Percentiles rank a stretch among this genome's conserved stretches.
Evolutionary conservation across 768 basidiomycete genomes (phyloP).

Genomic region (Leccinum fibrillosum): DNA sequence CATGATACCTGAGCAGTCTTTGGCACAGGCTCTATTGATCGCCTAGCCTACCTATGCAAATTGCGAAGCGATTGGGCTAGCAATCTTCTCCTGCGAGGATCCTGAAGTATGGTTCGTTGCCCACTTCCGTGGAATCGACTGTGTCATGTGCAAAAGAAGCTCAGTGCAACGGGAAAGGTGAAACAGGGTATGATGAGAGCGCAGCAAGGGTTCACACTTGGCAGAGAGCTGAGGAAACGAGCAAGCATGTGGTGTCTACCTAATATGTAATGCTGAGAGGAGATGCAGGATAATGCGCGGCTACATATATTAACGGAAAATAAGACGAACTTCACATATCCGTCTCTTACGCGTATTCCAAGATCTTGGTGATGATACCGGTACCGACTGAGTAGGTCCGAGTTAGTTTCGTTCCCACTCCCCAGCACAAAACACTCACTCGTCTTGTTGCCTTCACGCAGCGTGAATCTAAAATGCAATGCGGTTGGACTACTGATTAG

Average conservation of each 20-base stretch:
- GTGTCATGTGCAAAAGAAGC: neutral
- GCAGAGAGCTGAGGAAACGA: neutral
- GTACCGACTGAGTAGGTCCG: conserved; percentile 67
- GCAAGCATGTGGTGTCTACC: conserved; percentile 2
- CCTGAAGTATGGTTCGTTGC: neutral
- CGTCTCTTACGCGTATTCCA: conserved; percentile 39
- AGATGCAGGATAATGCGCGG: conserved; percentile 16
- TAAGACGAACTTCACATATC: conserved; percentile 12
- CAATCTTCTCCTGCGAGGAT: neutral
- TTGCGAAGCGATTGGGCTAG: neutral
- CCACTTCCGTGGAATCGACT: neutral
- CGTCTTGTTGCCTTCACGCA: conserved; percentile 93
- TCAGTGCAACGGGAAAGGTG: neutral
- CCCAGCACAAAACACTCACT: conserved; percentile 42
- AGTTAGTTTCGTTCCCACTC: conserved; percentile 10
- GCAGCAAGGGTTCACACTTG: neutral
- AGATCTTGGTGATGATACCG: conserved; percentile 86
- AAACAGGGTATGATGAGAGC: neutral
- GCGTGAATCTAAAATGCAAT: conserved; percentile 58
- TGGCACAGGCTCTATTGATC: neutral
- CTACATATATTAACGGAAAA: conserved; percentile 18
- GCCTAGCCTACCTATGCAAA: neutral
- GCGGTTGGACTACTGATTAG: neutral
- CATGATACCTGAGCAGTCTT: neutral
- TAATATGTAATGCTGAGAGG: conserved; percentile 21